Evolutionary conservation across 2,329 filamentous ascomycete species (phyloP).

Genomic region (Xylariaceae sp.): DNA sequence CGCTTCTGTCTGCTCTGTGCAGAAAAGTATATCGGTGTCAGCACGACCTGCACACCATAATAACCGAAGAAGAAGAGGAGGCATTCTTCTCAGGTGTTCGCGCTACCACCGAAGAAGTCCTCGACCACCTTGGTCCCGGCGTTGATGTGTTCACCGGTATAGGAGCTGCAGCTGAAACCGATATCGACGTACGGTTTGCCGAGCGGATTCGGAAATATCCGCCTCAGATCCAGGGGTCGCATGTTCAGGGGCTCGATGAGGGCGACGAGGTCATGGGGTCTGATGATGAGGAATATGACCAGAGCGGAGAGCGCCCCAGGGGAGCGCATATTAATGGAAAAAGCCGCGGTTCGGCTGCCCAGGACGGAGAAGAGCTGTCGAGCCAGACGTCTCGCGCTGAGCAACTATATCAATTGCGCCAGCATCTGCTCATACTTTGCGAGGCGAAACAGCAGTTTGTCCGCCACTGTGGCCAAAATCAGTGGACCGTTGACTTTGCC

Average conservation of each 20-base stretch:
- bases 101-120: conserved; percentile 53
- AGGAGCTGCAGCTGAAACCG: conserved; percentile 44
- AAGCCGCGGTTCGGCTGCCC: conserved; percentile 12
- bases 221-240: conserved; percentile 26
- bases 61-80: conserved; percentile 38
- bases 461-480: conserved; percentile 60
- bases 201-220: conserved; percentile 42
- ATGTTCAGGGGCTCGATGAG: conserved; percentile 25
- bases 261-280: conserved; percentile 30
- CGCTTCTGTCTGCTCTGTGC: conserved; percentile 66
- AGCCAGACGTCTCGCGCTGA: conserved; percentile 37
- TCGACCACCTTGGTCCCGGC: conserved; percentile 46
- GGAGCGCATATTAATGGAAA: conserved; percentile 28
- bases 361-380: conserved; percentile 41
- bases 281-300: conserved; percentile 35
- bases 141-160: conserved; percentile 54
- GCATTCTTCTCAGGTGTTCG: conserved; percentile 33
- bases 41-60: conserved; percentile 45
- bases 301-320: conserved; percentile 26
- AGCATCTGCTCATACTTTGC: conserved; percentile 67
- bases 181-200: conserved; percentile 41
- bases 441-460: conserved; percentile 66
- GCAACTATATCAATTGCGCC: conserved; percentile 57
- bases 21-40: conserved; percentile 63
- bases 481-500: conserved; percentile 83